Evolutionary conservation across 768 basidiomycete genomes (phyloP).

Genomic region (Rhodotorula sphaerocarpa): DNA sequence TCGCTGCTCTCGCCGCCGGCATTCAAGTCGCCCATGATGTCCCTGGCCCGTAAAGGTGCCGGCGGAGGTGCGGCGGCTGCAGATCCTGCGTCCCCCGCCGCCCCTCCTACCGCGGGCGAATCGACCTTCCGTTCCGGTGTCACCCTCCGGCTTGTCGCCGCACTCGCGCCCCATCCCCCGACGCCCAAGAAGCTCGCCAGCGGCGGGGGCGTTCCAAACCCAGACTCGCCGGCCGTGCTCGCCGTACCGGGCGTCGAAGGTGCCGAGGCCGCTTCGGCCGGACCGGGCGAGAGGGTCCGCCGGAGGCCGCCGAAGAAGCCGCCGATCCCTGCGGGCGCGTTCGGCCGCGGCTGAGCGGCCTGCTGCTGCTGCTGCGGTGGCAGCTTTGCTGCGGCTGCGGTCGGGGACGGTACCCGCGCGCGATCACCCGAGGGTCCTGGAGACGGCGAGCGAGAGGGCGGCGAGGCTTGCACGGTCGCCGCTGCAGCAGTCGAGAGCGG

Average conservation of each 20-base stretch:
- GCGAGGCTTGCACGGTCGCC: not conserved
- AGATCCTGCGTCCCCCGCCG: no score
- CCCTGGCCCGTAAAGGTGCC: not conserved
- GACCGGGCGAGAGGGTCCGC: not conserved
- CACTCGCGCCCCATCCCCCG: not conserved
- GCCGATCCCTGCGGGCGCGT: not conserved
- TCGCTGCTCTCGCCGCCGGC: not conserved
- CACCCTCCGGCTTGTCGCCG: not conserved
- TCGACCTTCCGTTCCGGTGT: not conserved
- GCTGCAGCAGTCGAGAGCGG: conserved; percentile 6
- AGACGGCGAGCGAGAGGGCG: not conserved
- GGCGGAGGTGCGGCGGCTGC: no score
- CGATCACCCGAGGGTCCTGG: not conserved
- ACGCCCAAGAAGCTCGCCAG: not conserved
- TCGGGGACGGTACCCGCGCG: not conserved
- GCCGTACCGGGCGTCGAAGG: not conserved
- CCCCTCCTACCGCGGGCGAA: no score
- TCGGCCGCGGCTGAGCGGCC: no score
- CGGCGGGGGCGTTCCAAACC: not conserved
- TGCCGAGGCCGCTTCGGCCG: not conserved
- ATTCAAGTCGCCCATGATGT: not conserved
- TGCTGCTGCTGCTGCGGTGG: no score
- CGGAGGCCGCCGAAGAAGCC: conserved; percentile 8
- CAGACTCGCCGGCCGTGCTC: not conserved
- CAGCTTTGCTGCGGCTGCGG: no score